phyloP scores from a whole-genome alignment of 495 filamentous ascomycete genomes.

The Talaromyces stipitatus region DNA sequence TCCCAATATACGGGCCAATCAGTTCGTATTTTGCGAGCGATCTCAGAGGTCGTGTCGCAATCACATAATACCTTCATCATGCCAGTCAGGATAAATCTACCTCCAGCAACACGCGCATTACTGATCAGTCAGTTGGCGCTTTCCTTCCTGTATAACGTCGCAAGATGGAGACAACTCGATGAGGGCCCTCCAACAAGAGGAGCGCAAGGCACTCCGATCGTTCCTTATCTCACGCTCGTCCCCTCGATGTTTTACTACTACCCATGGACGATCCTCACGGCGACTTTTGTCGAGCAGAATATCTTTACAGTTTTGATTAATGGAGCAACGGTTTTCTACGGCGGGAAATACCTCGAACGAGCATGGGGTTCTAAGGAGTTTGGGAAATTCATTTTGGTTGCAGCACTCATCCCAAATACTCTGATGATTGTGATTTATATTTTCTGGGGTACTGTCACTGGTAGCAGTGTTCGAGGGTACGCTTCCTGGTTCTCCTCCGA shows the following conservation, averaged over 20 bases:
- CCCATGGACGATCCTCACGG: constrained; percentile 85
- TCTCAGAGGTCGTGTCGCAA: constrained; percentile 4
- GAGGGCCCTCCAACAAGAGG: constrained; percentile 37
- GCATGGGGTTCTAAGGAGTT: constrained; percentile 94
- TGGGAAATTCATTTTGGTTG: constrained; percentile 77
- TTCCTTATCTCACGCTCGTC: constrained; percentile 80
- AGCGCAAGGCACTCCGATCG: constrained; percentile 49
- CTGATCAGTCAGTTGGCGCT: constrained; percentile 67
- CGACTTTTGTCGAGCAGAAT: constrained; percentile 89
- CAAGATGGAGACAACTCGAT: constrained; percentile 54
- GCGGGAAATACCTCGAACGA: constrained; percentile 88
- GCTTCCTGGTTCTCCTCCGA: constrained; percentile 22
- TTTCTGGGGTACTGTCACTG: constrained; percentile 60
- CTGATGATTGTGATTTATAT: constrained; percentile 66
- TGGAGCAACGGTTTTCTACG: constrained; percentile 78
- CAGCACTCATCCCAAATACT: constrained; percentile 72
- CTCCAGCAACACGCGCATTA: constrained; percentile 77
- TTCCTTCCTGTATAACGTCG: constrained; percentile 71
- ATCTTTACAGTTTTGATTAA: constrained; percentile 79
- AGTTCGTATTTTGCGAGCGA: not conserved
- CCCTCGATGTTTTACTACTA: constrained; percentile 77
- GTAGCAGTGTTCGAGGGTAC: constrained; percentile 62
- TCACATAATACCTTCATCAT: constrained; percentile 32
- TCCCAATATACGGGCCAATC: not conserved
- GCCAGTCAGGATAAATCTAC: constrained; percentile 83